Evolutionary conservation across 139 green algal species (phyloP).

Genomic region (Volvox africanus): DNA sequence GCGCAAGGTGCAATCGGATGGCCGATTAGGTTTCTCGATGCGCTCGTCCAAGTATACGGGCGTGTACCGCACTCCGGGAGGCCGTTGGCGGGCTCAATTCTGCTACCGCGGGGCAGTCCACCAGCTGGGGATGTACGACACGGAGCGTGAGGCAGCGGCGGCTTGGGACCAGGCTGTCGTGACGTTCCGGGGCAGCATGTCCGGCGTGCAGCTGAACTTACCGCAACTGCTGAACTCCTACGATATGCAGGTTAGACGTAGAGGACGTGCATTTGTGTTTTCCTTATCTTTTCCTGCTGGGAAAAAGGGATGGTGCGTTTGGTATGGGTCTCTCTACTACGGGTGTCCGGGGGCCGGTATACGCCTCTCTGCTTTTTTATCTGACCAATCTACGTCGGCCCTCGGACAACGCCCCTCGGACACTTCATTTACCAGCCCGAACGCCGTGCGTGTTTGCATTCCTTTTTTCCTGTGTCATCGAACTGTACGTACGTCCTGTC

Average conservation of each 20-base stretch:
- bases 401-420: too few relatives aligned
- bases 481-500: too few relatives aligned
- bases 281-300: too few relatives aligned
- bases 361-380: too few relatives aligned
- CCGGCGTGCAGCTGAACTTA: conserved; percentile 49
- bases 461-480: too few relatives aligned
- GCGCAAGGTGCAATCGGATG: conserved; percentile 43
- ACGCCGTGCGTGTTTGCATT: too few relatives aligned
- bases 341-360: too few relatives aligned
- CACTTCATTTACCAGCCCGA: too few relatives aligned
- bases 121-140: conserved; percentile 63
- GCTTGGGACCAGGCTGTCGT: conserved; percentile 55
- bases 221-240: conserved; percentile 47
- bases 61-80: conserved; percentile 53
- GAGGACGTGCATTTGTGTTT: too few relatives aligned
- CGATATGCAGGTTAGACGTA: conserved; percentile 28
- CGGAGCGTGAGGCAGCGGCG: conserved; percentile 46
- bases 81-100: conserved; percentile 57
- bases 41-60: conserved; percentile 50
- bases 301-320: too few relatives aligned
- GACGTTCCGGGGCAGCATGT: conserved; percentile 2
- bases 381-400: too few relatives aligned
- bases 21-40: conserved; percentile 48
- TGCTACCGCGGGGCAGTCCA: conserved; percentile 53
- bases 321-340: too few relatives aligned